A percentile compares a stretch with the other conserved stretches of the same genome.
Evolutionary conservation across 225 moss, liverwort and hornwort genomes (phyloP).

Genomic region (Marchantia polymorpha): DNA sequence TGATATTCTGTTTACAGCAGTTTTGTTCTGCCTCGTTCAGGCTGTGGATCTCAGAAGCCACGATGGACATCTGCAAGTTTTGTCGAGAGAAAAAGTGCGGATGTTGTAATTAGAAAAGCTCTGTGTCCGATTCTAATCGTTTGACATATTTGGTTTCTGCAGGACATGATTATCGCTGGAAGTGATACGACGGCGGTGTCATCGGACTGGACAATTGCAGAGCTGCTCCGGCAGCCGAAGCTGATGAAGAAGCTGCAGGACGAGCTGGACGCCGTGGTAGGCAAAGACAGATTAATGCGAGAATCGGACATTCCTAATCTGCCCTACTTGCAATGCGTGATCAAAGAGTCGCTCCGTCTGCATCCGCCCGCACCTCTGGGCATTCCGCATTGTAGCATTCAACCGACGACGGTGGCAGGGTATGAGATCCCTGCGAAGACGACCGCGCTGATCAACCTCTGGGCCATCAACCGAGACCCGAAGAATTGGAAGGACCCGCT

Average conservation of each 20-base stretch:
- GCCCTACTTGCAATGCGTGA: constrained; percentile 57
- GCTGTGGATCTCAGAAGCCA: background rate
- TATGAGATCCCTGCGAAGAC: constrained; percentile 59
- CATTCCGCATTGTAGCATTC: constrained; percentile 57
- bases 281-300: constrained; percentile 45
- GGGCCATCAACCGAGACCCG: constrained; percentile 60
- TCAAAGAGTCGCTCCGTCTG: constrained; percentile 64
- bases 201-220: constrained; percentile 70
- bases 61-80: background rate
- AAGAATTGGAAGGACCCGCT: constrained; percentile 48
- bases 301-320: constrained; percentile 47
- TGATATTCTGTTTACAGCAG: background rate
- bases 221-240: constrained; percentile 65
- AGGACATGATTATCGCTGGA: constrained; percentile 88
- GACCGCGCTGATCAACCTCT: constrained; percentile 58
- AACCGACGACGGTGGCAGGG: constrained; percentile 40
- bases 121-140: background rate
- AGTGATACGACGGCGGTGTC: constrained; percentile 69
- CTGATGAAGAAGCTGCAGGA: constrained; percentile 43
- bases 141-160: constrained; percentile 7
- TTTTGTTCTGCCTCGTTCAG: background rate
- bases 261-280: constrained; percentile 62
- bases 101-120: background rate
- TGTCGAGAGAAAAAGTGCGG: background rate
- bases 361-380: constrained; percentile 71